Evolutionary conservation across 768 basidiomycete genomes (phyloP), one percentile per base, ranked within the genome.

Genomic region (Mrakia blollopis): DNA sequence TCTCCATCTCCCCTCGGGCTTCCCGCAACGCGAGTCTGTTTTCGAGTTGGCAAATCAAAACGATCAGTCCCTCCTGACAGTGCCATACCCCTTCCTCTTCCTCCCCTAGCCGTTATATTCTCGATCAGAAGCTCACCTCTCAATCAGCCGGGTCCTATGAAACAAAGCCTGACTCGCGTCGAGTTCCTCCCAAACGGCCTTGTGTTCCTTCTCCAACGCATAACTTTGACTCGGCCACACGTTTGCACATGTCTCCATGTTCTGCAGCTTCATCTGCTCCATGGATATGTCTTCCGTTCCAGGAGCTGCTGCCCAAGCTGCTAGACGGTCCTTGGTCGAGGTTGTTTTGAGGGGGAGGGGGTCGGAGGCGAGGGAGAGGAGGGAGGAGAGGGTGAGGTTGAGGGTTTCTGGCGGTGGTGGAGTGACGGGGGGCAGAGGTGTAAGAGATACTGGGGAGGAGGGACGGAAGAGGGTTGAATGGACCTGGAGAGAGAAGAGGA

Each of bases 111-210:
- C 39, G 39, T 41, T 52, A 9, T 16, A 5, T 23, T 23, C 8
- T n/a, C 25, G n/a, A 57, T 3, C 54, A 11, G 11, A 41, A 11
- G 9, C 57, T 57, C 57, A 57, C 23, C 81, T 79, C 39, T 81
- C 77, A 63, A 84, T 82, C 71, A 84, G 63, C n/a, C 78, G 76
- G 78, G 79, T 81, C 21, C 83, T 79, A 39, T 80, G 74, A 4
- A 79, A 63, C 57, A 82, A 80, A 18, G 82, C 77, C 3, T 75
- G 2, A 23, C 65, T 68, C 35, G 82, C 78, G 75, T 82, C 82
- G 80, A 82, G 78, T 0, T 77, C 77, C 11, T 78, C 80, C 82
- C 83, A 84, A 1, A 83, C 57, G 54, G 80, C 79, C 6, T 81
- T 23, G 0, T 79, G 77, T 23, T 77, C 73, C 37, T n/a, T 62